Base-by-base conservation (phyloP, 1,139 yeast species). In the Hanseniaspora uvarum region DNA sequence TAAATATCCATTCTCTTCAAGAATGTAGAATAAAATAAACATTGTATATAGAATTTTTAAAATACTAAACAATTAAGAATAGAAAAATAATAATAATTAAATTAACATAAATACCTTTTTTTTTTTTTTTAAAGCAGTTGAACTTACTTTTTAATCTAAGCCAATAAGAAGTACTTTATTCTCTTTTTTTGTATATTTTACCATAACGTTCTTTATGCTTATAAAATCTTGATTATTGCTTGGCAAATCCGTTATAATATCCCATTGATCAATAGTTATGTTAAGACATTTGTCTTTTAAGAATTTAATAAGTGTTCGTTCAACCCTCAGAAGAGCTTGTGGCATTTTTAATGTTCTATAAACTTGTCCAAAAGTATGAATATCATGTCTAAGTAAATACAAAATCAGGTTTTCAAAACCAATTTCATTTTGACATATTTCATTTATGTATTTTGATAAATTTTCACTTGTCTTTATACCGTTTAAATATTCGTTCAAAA, bases 401-500 rank as follows among this genome's bases (percentile, higher is more conserved):
- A 36, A 26, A 14, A 41, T 23, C 14, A 50, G 30, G n/a, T 14
- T 23, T 12, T 18, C n/a, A 37, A 50, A 50, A 4, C 48, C 48
- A 7, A 37, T 30, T 21, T 43, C 53, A 37, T 50, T 50, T 43
- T 50, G 45, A 28, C 44, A 28, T 21, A 43, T 43, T 24, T 28
- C 41, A 16, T 43, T 28, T 14, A 44, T 21, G 39, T 36, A 50
- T 7, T 12, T 16, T 18, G 38, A 10, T 2, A 28, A 5, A 33
- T 50, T 30, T 10, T n/a, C 16, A 5, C 45, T 18, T 8, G 12
- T n/a, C 23, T 11, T 31, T 8, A 37, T 36, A 23, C 39, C 46
- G 14, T 26, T 36, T 6, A 36, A 23, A 21, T 24, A 50, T 14
- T 37, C 40, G 14, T 37, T 43, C 23, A 50, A 30, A 43, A 50